phyloP scores from a whole-genome alignment of 805 yeast genomes.

The Isabelozyma heimii region DNA sequence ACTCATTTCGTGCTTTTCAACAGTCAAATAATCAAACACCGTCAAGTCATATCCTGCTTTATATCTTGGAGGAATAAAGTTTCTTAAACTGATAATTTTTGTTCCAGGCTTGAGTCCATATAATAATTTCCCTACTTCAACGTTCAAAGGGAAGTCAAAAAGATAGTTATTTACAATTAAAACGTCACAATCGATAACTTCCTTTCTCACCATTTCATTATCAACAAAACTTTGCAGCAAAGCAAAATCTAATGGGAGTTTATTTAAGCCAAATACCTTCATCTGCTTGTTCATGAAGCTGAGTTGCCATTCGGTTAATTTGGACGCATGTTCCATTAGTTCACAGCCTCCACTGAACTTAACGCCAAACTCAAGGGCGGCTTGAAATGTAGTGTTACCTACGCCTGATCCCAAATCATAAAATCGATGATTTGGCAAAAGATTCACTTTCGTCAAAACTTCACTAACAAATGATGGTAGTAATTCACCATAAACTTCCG shows the following conservation, averaged over 20 bases:
- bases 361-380: constrained; percentile 83
- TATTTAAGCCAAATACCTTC: constrained; percentile 59
- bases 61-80: constrained; percentile 75
- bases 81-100: constrained; percentile 73
- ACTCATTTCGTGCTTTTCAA: constrained; percentile 58
- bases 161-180: constrained; percentile 79
- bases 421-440: constrained; percentile 56
- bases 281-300: constrained; percentile 58
- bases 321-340: constrained; percentile 79
- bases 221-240: constrained; percentile 70
- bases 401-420: constrained; percentile 94
- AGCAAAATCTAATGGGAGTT: constrained; percentile 57
- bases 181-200: constrained; percentile 64
- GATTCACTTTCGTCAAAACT: constrained; percentile 56
- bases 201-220: constrained; percentile 52
- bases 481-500: constrained; percentile 87
- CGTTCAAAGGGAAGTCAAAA: constrained; percentile 73
- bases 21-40: constrained; percentile 62
- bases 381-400: constrained; percentile 87
- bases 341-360: constrained; percentile 81
- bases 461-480: constrained; percentile 73
- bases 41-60: constrained; percentile 53
- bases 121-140: constrained; percentile 62
- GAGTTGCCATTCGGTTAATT: constrained; percentile 59
- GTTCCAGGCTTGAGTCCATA: constrained; percentile 68